phyloP scores from a whole-genome alignment of 108 stramenopile genomes.

The Nannochloropsis gaditana region DNA sequence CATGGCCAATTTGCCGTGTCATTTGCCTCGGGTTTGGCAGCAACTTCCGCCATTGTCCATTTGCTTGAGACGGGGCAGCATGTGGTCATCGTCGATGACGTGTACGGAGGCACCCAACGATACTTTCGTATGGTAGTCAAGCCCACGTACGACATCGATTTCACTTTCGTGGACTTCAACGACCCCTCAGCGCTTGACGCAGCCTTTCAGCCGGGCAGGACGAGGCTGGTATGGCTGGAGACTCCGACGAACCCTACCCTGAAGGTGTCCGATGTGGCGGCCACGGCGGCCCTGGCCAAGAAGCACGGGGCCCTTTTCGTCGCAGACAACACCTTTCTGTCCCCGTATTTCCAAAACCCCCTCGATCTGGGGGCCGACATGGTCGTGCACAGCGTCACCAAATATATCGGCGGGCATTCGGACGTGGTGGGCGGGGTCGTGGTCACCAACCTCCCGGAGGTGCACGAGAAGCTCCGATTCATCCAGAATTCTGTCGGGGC shows the following conservation, averaged over 20 bases:
- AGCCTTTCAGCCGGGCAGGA: slow-evolving; percentile 36
- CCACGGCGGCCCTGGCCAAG: slow-evolving; percentile 59
- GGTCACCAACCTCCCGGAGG: slow-evolving; percentile 59
- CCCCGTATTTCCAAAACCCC: slow-evolving; percentile 80
- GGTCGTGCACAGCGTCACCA: slow-evolving; percentile 72
- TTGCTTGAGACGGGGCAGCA: slow-evolving; percentile 66
- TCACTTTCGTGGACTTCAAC: slow-evolving; percentile 37
- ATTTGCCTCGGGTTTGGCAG: slow-evolving; percentile 79
- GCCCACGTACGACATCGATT: slow-evolving; percentile 36
- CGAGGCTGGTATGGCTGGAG: slow-evolving; percentile 77
- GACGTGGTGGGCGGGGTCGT: slow-evolving; percentile 80
- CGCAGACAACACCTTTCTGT: slow-evolving; percentile 89
- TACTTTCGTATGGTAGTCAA: slow-evolving; percentile 54
- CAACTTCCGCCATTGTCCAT: slow-evolving; percentile 69
- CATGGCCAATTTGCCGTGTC: slow-evolving; percentile 52
- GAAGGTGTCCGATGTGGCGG: slow-evolving; percentile 67
- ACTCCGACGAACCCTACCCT: slow-evolving; percentile 83
- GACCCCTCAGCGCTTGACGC: slow-evolving; percentile 25
- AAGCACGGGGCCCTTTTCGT: slow-evolving; percentile 58
- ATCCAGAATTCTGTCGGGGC: slow-evolving; percentile 83
- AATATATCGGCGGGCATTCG: slow-evolving; percentile 81
- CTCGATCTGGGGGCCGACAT: slow-evolving; percentile 75
- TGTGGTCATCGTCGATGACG: slow-evolving; percentile 71
- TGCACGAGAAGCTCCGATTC: slow-evolving; percentile 66
- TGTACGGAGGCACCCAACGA: slow-evolving; percentile 76